Evolutionary conservation across 2,329 filamentous ascomycete species (phyloP).

Genomic region (Aspergillus sojae): DNA sequence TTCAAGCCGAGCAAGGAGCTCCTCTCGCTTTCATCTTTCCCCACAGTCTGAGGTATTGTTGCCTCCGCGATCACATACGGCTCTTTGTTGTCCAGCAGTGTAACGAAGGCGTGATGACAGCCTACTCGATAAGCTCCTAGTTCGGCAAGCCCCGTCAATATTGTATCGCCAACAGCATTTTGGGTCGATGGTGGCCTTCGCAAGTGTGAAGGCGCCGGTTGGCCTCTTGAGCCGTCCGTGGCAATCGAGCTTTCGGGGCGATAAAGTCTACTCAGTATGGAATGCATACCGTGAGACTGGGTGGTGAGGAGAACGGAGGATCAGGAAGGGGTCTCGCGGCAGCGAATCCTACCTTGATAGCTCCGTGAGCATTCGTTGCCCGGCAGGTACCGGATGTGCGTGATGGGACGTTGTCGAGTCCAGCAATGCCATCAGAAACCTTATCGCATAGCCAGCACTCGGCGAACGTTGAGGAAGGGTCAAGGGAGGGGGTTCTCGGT

Average conservation of each 20-base stretch:
- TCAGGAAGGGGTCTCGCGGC: not conserved
- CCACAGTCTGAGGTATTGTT: constrained; percentile 38
- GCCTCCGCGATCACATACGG: constrained; percentile 56
- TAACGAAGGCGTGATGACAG: constrained; percentile 48
- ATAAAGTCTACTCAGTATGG: constrained; percentile 7
- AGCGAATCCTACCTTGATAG: constrained; percentile 15
- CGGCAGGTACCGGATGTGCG: constrained; percentile 1
- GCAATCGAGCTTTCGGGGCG: constrained; percentile 4
- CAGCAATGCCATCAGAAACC: constrained; percentile 13
- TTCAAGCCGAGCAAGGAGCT: constrained; percentile 25
- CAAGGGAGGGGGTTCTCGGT: not conserved
- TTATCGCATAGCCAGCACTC: constrained; percentile 13
- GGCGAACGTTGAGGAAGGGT: not conserved
- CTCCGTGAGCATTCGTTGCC: constrained; percentile 16
- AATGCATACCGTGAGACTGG: not conserved
- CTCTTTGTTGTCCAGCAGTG: constrained; percentile 50
- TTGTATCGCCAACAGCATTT: constrained; percentile 23
- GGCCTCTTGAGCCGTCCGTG: not conserved
- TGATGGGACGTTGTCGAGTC: constrained; percentile 13
- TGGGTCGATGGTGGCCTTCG: not conserved
- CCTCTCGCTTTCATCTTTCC: constrained; percentile 20
- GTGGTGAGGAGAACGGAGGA: not conserved
- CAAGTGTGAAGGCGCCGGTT: not conserved
- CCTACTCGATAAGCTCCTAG: constrained; percentile 49
- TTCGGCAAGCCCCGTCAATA: constrained; percentile 54